Percentiles rank a stretch among this genome's conserved stretches.
phyloP scores from a whole-genome alignment of 805 yeast species.

The Myxozyma sirexii region DNA sequence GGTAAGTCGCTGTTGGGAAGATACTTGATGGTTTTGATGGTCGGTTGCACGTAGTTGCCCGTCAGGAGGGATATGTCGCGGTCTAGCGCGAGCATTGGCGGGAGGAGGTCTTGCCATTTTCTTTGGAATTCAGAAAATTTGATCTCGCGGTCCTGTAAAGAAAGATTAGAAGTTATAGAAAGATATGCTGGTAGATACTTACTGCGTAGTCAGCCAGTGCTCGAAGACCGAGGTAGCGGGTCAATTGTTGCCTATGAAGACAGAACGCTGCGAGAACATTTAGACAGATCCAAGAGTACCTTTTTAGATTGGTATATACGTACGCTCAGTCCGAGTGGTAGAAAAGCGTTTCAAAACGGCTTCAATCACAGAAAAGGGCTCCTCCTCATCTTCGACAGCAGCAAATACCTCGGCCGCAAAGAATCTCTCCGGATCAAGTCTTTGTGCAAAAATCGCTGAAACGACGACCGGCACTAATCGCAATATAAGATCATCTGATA shows the following conservation, averaged over 20 bases:
- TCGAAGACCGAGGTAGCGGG: slow-evolving; percentile 66
- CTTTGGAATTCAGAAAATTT: slow-evolving; percentile 30
- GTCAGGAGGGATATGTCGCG: slow-evolving; percentile 56
- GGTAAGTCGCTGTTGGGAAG: slow-evolving; percentile 55
- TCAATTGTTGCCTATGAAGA: slow-evolving; percentile 51
- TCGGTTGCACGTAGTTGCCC: slow-evolving; percentile 60
- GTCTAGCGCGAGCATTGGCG: slow-evolving; percentile 55
- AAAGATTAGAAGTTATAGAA: background rate
- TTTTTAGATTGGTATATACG: too few species aligned
- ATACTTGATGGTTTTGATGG: slow-evolving; percentile 52
- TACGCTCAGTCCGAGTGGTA: slow-evolving; percentile 28
- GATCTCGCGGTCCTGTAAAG: slow-evolving; percentile 4
- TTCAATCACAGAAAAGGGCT: slow-evolving; percentile 49
- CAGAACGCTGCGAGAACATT: slow-evolving; percentile 37
- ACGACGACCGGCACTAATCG: slow-evolving; percentile 37
- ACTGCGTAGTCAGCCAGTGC: slow-evolving; percentile 49
- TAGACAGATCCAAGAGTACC: background rate
- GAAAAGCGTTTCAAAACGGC: slow-evolving; percentile 58
- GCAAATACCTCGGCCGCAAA: slow-evolving; percentile 19
- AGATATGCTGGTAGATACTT: slow-evolving; percentile 34
- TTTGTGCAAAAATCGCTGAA: slow-evolving; percentile 34
- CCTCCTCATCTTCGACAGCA: slow-evolving; percentile 39
- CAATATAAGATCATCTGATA: slow-evolving; percentile 38
- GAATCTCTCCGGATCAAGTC: slow-evolving; percentile 35
- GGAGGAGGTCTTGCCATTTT: slow-evolving; percentile 47